Evolutionary conservation across 2,329 filamentous ascomycete species (phyloP).

Genomic region (Pochonia chlamydosporia): DNA sequence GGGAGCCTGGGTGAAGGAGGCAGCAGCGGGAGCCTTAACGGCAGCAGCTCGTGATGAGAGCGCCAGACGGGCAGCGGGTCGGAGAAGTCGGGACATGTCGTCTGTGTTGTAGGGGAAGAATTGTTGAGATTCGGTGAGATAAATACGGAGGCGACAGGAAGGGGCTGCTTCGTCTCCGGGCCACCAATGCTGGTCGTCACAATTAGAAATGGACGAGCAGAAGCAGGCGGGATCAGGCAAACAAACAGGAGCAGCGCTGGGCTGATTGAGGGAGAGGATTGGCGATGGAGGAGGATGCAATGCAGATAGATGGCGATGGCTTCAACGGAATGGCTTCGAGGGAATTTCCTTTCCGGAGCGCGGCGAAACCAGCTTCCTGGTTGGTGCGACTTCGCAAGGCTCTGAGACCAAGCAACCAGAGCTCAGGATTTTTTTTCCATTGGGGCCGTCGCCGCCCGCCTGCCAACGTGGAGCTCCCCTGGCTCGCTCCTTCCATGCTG

Average conservation of each 20-base stretch:
- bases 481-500: not conserved
- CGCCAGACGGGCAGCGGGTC: constrained; percentile 44
- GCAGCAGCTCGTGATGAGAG: constrained; percentile 34
- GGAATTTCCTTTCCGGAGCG: constrained; percentile 15
- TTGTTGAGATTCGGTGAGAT: constrained; percentile 7
- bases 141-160: constrained; percentile 1
- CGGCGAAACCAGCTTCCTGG: constrained; percentile 13
- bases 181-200: constrained; percentile 12
- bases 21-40: constrained; percentile 26
- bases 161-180: constrained; percentile 8
- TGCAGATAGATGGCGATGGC: constrained; percentile 10
- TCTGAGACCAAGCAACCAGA: not conserved
- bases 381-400: constrained; percentile 7
- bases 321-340: constrained; percentile 9
- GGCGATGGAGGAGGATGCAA: constrained; percentile 1
- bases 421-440: constrained; percentile 11
- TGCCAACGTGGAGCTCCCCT: constrained; percentile 7
- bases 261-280: not conserved
- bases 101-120: constrained; percentile 8
- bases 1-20: constrained; percentile 27
- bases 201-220: not conserved
- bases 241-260: not conserved
- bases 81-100: constrained; percentile 46
- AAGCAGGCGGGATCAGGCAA: not conserved
- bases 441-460: constrained; percentile 5